Evolutionary conservation across 257 asterid species (phyloP), one percentile per base, ranked within the genome.

Genomic region (Fraxinus americana): DNA sequence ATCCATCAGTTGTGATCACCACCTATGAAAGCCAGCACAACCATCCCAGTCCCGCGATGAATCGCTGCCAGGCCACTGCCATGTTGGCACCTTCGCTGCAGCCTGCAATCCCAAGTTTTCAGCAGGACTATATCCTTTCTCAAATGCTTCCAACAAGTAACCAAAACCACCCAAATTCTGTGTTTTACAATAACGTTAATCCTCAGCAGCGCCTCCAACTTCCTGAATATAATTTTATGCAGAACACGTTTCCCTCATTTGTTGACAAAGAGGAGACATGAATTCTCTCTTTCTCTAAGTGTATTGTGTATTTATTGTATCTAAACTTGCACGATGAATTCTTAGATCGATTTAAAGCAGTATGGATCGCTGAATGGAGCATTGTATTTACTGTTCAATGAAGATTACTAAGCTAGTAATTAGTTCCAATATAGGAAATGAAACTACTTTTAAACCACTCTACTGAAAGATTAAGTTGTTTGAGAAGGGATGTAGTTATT

Each of bases 1-100:
- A 93, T 83, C 91, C 98, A 27, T 38, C 93, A 21, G 77, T 90
- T 63, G 97, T 93, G 85, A 84, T 93, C 88, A 93, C 98, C 32
- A 93, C 98, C 67, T 93, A 93, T 45, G 98, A 93, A 86, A 97
- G 98, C 45, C 94, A 89, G 45, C 98, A 93, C 85, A 91, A 88
- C 90, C 98, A 93, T 85, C 93, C 88, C 82, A 83, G 89, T 87
- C 97, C 98, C 27, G 89, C 94, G 50, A 80, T 91, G 1, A 84
- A 88, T 25, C 87, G 94, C 0, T 89, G 93, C 83, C 83, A 73
- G 71, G 92, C 95, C 9, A 89, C 90, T 16, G 84, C 86, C 48
- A 38, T 89, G 83, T 41, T 89, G 67, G 78, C 87, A 2, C 90
- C 89, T 5, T 80, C 96, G 14, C 82, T 89, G 17, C 65, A 79